Percentiles rank a stretch among this genome's conserved stretches.
Conservation (phyloP, 2,329 filamentous ascomycete species). For the Claviceps spartinae region DNA sequence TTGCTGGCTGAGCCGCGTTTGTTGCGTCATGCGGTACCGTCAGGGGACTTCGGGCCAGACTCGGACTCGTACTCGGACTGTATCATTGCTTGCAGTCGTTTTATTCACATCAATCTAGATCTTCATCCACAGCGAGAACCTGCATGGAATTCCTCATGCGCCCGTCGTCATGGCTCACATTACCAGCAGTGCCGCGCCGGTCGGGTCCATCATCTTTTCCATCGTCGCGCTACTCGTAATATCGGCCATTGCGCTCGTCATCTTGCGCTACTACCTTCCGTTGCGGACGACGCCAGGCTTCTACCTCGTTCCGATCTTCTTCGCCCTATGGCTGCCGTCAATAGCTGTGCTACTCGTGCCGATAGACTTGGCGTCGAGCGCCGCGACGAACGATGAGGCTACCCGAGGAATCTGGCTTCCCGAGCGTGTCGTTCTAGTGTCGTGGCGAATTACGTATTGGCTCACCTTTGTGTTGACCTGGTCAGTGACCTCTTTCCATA, state of each 20-base stretch:
- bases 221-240: constrained; percentile 58
- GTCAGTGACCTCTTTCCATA: constrained; percentile 31
- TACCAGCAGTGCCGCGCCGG: constrained; percentile 43
- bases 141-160: constrained; percentile 16
- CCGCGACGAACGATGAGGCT: constrained; percentile 55
- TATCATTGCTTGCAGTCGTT: too few relatives aligned
- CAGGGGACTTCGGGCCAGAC: neutral
- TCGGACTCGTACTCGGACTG: too few relatives aligned
- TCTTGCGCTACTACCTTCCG: constrained; percentile 81
- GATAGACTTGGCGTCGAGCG: constrained; percentile 84
- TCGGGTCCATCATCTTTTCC: constrained; percentile 71
- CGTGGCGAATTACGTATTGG: constrained; percentile 96
- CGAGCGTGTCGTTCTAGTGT: constrained; percentile 62
- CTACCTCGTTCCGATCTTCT: constrained; percentile 82
- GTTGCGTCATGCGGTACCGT: constrained; percentile 7
- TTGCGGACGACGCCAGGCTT: constrained; percentile 83
- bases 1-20: neutral
- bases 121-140: neutral
- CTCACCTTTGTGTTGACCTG: constrained; percentile 90
- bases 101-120: neutral
- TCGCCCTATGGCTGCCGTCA: constrained; percentile 84
- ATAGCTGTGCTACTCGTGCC: constrained; percentile 86
- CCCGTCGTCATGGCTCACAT: constrained; percentile 36
- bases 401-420: constrained; percentile 80
- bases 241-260: constrained; percentile 63